Evolutionary conservation across 2,329 filamentous ascomycete species (phyloP).

Genomic region (Cercospora brassicicola): DNA sequence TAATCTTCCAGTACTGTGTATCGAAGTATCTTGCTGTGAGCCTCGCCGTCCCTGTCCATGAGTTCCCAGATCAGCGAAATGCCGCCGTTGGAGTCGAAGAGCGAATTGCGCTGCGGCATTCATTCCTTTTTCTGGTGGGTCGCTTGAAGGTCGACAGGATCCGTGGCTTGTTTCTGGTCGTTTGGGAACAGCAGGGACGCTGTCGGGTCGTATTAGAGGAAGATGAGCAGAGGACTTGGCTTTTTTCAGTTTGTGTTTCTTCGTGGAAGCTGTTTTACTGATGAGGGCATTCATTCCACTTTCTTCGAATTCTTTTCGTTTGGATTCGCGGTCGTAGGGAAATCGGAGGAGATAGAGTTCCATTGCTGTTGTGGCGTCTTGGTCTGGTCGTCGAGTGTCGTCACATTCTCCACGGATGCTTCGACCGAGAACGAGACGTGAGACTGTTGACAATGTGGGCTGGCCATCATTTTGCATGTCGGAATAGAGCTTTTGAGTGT

Average conservation of each 20-base stretch:
- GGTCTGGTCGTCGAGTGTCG: conserved; percentile 4
- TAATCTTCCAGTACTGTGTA: neutral
- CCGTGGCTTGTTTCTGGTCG: neutral
- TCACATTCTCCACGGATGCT: conserved; percentile 2
- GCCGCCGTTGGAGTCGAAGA: conserved; percentile 5
- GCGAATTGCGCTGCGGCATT: conserved; percentile 6
- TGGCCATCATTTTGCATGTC: conserved; percentile 6
- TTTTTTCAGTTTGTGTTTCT: conserved; percentile 4
- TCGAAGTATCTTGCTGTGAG: neutral
- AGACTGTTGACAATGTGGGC: conserved; percentile 3
- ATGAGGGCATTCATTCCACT: neutral
- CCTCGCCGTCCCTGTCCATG: neutral
- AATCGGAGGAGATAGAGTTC: conserved; percentile 11
- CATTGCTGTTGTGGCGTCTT: conserved; percentile 17
- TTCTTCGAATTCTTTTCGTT: neutral
- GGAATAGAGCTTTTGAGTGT: conserved; percentile 13
- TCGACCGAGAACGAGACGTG: neutral
- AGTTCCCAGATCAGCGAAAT: conserved; percentile 1
- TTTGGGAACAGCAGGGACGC: neutral
- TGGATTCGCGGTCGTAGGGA: conserved; percentile 7
- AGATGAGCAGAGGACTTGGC: conserved; percentile 1
- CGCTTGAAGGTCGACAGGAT: neutral
- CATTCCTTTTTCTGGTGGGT: neutral
- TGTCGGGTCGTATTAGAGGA: neutral
- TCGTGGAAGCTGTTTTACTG: neutral